These are phyloP conservation scores for Fusarium sp. DNA, from an alignment of 2,329 filamentous ascomycete species.

Conservation along the genomic window DNA sequence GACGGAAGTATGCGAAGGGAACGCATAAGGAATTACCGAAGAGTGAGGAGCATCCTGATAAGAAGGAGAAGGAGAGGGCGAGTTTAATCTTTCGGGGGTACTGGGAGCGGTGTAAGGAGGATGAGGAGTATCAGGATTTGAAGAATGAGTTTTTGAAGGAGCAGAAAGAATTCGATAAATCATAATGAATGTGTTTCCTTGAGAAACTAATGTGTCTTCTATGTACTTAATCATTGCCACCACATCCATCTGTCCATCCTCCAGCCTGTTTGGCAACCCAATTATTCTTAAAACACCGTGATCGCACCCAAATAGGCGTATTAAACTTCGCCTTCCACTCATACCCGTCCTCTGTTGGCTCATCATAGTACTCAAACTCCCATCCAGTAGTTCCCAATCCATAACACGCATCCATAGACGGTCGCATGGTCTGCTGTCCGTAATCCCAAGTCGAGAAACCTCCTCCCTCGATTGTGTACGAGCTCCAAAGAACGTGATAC, in stretches of 20 bases:
- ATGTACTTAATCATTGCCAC: background rate
- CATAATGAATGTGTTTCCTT: background rate
- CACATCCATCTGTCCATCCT: background rate
- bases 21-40: constrained; percentile 26
- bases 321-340: constrained; percentile 6
- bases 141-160: constrained; percentile 29
- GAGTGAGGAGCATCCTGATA: constrained; percentile 31
- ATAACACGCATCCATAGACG: background rate
- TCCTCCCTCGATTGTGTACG: background rate
- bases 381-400: constrained; percentile 4
- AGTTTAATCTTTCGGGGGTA: constrained; percentile 35
- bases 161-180: background rate
- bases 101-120: constrained; percentile 39
- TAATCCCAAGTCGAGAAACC: constrained; percentile 8
- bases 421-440: constrained; percentile 6
- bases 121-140: constrained; percentile 32
- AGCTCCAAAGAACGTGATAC: background rate
- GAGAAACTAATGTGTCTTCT: background rate
- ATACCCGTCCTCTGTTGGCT: background rate
- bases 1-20: constrained; percentile 61
- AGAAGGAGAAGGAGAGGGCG: constrained; percentile 34
- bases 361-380: constrained; percentile 11
- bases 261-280: background rate
- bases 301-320: background rate
- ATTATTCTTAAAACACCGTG: constrained; percentile 8